Conservation (phyloP, 78 protist species). For the Anaeramoeba flamelloides region DNA sequence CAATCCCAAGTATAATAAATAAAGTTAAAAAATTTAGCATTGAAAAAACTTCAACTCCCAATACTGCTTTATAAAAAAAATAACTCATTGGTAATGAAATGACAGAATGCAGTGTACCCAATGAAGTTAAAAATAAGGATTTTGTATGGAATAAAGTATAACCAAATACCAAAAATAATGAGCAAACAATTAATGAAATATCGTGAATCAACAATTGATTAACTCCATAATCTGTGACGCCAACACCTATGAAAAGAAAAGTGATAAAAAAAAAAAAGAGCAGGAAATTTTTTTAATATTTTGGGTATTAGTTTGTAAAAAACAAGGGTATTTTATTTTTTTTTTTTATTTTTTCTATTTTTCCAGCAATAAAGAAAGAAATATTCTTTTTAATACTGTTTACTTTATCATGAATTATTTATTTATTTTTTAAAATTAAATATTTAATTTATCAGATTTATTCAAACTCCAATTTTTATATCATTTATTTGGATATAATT, state of each 20-base stretch:
- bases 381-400: too few relatives aligned
- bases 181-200: conserved; percentile 2
- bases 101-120: conserved; percentile 21
- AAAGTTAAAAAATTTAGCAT: conserved; percentile 9
- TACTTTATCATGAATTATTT: too few relatives aligned
- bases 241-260: neutral
- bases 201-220: conserved; percentile 8
- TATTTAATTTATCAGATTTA: too few relatives aligned
- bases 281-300: too few relatives aligned
- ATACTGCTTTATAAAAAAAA: conserved; percentile 1
- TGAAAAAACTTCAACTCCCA: conserved; percentile 5
- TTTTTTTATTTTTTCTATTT: too few relatives aligned
- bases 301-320: too few relatives aligned
- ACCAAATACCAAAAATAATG: conserved; percentile 9
- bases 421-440: too few relatives aligned
- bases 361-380: too few relatives aligned
- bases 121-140: conserved; percentile 10
- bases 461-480: too few relatives aligned
- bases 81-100: conserved; percentile 22
- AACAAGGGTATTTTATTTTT: too few relatives aligned
- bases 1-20: conserved; percentile 24
- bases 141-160: conserved; percentile 15
- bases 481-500: too few relatives aligned
- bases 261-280: too few relatives aligned
- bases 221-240: neutral